Evolutionary conservation across 768 basidiomycete species (phyloP), one percentile per base, ranked within the genome.

Genomic region (Lentinula detonsa): DNA sequence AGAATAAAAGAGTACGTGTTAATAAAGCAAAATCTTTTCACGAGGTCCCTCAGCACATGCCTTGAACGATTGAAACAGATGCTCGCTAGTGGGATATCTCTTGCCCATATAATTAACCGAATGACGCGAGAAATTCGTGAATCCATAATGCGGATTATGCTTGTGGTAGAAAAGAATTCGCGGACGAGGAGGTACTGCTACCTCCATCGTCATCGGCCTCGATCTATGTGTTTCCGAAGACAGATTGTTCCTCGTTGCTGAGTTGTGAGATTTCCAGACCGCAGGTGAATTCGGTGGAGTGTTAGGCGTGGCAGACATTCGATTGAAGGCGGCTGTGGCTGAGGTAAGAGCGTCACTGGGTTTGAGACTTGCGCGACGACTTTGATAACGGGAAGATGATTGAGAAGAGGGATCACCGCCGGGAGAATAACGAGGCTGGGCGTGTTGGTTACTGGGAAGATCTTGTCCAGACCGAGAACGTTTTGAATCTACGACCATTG

Each of bases 61-160:
- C 69, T 88, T 90, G 73, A 89, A 81, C 2, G 88, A 85, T 65
- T 90, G 88, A 66, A 88, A 90, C 10, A 90, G 78, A 70, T 90
- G 89, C 68, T 90, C 89, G 67, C 86, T 86, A 0, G 88, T 91
- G 1, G 88, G 86, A 67, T 90, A 91, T 58, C 72, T 76, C 67
- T 84, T 86, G 43, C 83, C 83, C 35, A 83, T 78, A 68, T 87
- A 85, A 9, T 75, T 65, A 9, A 91, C 81, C 48, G 82, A 76
- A 69, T 90, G 87, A 0, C 82, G 69, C 9, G 89, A 89, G 70
- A 89, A 89, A 69, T 88, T 88, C 45, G 87, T 88, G 66, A 89
- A 88, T 6, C 85, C 87, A 62, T 88, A 87, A 67, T 87, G 77
- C 10, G 86, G 85, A 48, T 81, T 75, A 11, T 80, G 73, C 66